Evolutionary conservation across 192 early-diverging fungal genomes (phyloP).

Genomic region (Linnemannia schmuckeri): DNA sequence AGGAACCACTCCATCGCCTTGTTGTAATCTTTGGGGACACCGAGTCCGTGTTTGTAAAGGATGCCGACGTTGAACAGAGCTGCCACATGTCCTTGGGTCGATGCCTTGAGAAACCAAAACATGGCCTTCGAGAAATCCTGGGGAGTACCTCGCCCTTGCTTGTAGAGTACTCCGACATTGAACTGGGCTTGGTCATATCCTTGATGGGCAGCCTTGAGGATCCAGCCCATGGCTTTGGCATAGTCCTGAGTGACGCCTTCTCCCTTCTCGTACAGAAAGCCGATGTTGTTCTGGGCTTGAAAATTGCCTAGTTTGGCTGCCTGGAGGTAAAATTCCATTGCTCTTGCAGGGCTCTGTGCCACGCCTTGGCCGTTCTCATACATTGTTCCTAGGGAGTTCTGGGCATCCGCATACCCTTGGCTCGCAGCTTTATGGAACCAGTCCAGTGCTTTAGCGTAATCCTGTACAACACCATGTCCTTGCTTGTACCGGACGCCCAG

Average conservation of each 20-base stretch:
- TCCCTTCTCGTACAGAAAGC: background rate
- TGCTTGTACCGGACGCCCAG: background rate
- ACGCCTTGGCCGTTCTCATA: background rate
- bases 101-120: background rate
- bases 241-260: background rate
- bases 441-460: background rate
- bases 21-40: background rate
- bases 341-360: too few species aligned
- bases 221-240: background rate
- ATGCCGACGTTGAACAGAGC: background rate
- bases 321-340: too few species aligned
- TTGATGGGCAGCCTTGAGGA: background rate
- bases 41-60: background rate
- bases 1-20: conserved; percentile 7
- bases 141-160: background rate
- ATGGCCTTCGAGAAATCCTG: background rate
- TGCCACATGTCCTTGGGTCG: background rate
- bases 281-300: background rate
- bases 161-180: background rate
- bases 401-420: background rate
- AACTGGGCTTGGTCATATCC: background rate
- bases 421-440: background rate
- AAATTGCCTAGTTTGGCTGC: too few species aligned
- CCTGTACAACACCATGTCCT: background rate
- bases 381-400: background rate